Conservation (phyloP, 2,329 filamentous ascomycete genomes). For the Aspergillus costaricaensis region DNA sequence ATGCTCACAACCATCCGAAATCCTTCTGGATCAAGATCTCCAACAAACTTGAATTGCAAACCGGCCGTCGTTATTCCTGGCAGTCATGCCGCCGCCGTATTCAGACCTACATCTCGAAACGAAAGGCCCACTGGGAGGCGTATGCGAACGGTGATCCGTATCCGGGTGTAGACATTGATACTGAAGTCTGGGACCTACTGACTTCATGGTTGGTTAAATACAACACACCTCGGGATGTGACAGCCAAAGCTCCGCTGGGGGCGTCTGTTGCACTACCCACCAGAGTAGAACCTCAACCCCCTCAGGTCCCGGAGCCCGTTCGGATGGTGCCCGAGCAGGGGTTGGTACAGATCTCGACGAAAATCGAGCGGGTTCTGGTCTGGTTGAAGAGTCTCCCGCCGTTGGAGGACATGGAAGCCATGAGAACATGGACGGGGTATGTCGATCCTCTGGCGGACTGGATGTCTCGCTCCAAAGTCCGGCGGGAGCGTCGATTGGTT, state of each 20-base stretch:
- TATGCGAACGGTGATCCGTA: slow-evolving; percentile 8
- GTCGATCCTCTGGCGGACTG: neutral
- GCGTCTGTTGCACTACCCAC: neutral
- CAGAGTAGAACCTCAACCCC: neutral
- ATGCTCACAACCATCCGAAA: slow-evolving; percentile 19
- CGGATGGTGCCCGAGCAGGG: slow-evolving; percentile 3
- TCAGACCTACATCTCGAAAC: slow-evolving; percentile 17
- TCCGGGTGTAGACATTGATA: slow-evolving; percentile 8
- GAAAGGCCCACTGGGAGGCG: slow-evolving; percentile 12
- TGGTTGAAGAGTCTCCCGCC: slow-evolving; percentile 16
- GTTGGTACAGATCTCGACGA: slow-evolving; percentile 8
- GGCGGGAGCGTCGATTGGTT: neutral
- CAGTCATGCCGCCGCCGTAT: slow-evolving; percentile 32
- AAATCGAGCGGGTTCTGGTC: slow-evolving; percentile 12
- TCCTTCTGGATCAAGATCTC: slow-evolving; percentile 28
- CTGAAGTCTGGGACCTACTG: slow-evolving; percentile 9
- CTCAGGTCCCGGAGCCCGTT: neutral
- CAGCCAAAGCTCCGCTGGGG: neutral
- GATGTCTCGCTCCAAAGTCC: neutral
- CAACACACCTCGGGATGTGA: neutral
- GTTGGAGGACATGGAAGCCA: slow-evolving; percentile 13
- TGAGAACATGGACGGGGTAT: slow-evolving; percentile 3
- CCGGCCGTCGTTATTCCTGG: slow-evolving; percentile 31
- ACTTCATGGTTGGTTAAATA: slow-evolving; percentile 18
- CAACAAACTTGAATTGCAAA: slow-evolving; percentile 13